Evolutionary conservation across 768 basidiomycete genomes (phyloP), one percentile per base, ranked within the genome.

Genomic region (Kwoniella dendrophila): DNA sequence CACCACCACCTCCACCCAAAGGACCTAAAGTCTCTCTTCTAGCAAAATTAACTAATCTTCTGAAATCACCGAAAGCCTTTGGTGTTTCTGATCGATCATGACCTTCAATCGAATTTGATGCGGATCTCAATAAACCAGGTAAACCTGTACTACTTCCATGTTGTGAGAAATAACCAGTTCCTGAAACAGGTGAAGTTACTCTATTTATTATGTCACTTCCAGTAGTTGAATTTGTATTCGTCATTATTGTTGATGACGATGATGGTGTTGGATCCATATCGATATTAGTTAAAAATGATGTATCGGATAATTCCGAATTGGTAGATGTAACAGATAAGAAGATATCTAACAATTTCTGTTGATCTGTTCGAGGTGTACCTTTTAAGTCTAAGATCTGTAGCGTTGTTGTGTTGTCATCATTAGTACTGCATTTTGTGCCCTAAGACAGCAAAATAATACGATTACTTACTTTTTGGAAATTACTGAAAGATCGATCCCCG

Each of bases 321-420:
- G 90, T 93, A 69, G 95, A 95, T 32, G 95, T 97, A 58, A 90
- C 88, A 6, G 90, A 88, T 40, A 97, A 82, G 82, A 98, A 99
- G 22, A 87, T 84, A 76, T 98, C 94, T 38, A 95, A 84, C 14
- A 99, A 86, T 69, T 86, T 86, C 79, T 93, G 92, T 81, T 98
- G 93, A 54, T 89, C 87, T 3, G 81, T 76, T 65, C 91, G 90
- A 0, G 90, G 87, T 0, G 92, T 92, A 6, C 96, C 96, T 78
- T 96, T 96, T 50, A 97, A 83, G 78, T 97, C 94, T 18, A 97
- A 84, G 56, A 97, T 90, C 93, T 96, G 63, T 16, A n/a, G 22
- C 12, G n/a, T 41, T 22, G 36, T 29, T 29, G n/a, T n/a, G n/a
- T n/a, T n/a, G n/a, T n/a, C n/a, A n/a, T n/a, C n/a, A n/a, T n/a